Evolutionary conservation across 306 rosid species (phyloP).

Genomic region (Hippophae gyantsensis): DNA sequence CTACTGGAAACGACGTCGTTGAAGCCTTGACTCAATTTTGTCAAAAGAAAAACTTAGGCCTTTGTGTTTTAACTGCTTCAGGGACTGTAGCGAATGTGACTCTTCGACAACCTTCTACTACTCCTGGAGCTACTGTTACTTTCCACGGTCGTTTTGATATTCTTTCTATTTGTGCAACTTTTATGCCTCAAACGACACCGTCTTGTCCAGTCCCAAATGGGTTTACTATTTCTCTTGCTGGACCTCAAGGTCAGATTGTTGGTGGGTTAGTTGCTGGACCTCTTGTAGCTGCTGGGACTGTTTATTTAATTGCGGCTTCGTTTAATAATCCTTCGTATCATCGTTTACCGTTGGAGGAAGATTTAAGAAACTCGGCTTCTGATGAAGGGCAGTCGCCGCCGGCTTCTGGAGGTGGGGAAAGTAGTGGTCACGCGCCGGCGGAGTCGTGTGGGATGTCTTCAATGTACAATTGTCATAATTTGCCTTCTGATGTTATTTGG

Average conservation of each 20-base stretch:
- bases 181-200: slow-evolving; percentile 31
- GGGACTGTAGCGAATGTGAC: slow-evolving; percentile 75
- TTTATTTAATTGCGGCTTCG: slow-evolving; percentile 56
- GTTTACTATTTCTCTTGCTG: slow-evolving; percentile 75
- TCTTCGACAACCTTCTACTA: slow-evolving; percentile 70
- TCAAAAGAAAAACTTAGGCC: slow-evolving; percentile 53
- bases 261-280: slow-evolving; percentile 71
- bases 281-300: slow-evolving; percentile 63
- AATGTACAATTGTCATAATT: slow-evolving; percentile 51
- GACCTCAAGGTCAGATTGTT: slow-evolving; percentile 93
- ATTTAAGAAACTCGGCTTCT: slow-evolving; percentile 22
- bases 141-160: slow-evolving; percentile 91
- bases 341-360: slow-evolving; percentile 60
- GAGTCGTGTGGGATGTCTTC: slow-evolving; percentile 57
- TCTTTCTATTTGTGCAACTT: slow-evolving; percentile 69
- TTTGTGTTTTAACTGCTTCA: slow-evolving; percentile 59
- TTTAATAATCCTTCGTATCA: slow-evolving; percentile 68
- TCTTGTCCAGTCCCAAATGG: slow-evolving; percentile 35
- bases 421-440: slow-evolving; percentile 36
- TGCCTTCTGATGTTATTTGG: slow-evolving; percentile 80
- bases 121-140: slow-evolving; percentile 67
- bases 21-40: slow-evolving; percentile 60
- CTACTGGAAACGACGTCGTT: slow-evolving; percentile 73
- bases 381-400: slow-evolving; percentile 49
- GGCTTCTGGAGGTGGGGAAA: slow-evolving; percentile 36